Percentiles rank a stretch among this genome's conserved stretches.
These are phyloP conservation scores for Lobosporangium transversale DNA, from an alignment of 192 early-diverging fungal species.

Conservation along the genomic window DNA sequence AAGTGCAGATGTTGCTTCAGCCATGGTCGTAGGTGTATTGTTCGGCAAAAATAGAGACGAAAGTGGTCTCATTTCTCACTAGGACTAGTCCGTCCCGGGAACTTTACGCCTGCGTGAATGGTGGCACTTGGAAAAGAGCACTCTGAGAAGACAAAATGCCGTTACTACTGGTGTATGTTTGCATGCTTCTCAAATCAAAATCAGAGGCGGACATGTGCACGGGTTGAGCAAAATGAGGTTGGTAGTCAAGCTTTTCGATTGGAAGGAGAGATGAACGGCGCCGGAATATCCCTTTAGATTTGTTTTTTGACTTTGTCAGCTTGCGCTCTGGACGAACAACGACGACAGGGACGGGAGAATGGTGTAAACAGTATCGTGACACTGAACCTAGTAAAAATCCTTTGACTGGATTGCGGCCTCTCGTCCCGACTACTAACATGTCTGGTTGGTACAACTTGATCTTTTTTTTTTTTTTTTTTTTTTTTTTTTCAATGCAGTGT, in stretches of 20 bases:
- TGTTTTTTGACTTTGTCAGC: conserved; percentile 49
- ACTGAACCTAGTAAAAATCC: conserved; percentile 75
- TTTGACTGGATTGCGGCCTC: conserved; percentile 73
- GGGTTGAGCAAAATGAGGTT: conserved; percentile 19
- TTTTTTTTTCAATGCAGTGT: too few species aligned
- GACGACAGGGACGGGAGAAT: conserved; percentile 73
- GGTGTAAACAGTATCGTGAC: conserved; percentile 75
- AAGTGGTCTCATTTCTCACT: conserved; percentile 5
- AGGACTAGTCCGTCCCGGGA: conserved; percentile 10
- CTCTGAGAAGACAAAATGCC: not conserved
- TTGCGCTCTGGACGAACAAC: conserved; percentile 68
- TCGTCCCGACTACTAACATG: conserved; percentile 77
- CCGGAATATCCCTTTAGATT: conserved; percentile 48
- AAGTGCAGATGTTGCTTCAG: too few species aligned
- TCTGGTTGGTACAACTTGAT: conserved; percentile 69
- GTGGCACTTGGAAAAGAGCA: conserved; percentile 22
- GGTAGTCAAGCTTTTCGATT: conserved; percentile 16
- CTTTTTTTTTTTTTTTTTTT: too few species aligned
- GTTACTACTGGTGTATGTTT: not conserved
- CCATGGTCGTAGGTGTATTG: too few species aligned
- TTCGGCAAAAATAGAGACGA: conserved; percentile 23
- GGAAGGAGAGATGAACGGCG: conserved; percentile 20
- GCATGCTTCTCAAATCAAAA: conserved; percentile 20
- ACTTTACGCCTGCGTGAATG: conserved; percentile 26
- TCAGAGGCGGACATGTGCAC: conserved; percentile 26